phyloP scores from a whole-genome alignment of 352 stramenopile species.

The Nothophytophthora sp. region DNA sequence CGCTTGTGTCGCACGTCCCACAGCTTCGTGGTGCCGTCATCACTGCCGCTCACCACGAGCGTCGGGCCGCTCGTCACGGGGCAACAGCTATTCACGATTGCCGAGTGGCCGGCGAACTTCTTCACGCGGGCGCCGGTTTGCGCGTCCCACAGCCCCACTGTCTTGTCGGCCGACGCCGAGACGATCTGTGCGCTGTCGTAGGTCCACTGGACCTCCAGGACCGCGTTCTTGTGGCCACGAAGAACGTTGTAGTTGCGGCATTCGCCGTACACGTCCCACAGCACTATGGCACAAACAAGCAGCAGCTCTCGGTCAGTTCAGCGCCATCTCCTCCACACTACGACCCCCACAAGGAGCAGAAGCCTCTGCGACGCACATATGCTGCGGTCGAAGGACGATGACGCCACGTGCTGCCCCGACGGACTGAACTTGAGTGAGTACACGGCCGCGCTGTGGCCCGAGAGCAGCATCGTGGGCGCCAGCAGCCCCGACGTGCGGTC shows the following conservation, averaged over 20 bases:
- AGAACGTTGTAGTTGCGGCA: conserved; percentile 95
- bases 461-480: conserved; percentile 80
- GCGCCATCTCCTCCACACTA: no score
- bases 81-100: conserved; percentile 92
- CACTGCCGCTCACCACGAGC: conserved; percentile 88
- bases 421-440: conserved; percentile 85
- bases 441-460: conserved; percentile 70
- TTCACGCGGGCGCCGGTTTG: conserved; percentile 84
- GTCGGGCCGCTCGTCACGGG: conserved; percentile 79
- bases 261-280: conserved; percentile 91
- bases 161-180: conserved; percentile 94
- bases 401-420: conserved; percentile 67
- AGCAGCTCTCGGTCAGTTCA: no score
- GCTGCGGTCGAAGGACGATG: conserved; percentile 68
- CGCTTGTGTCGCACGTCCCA: conserved; percentile 90
- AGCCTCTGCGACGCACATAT: conserved; percentile 41
- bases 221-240: conserved; percentile 95
- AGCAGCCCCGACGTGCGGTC: conserved; percentile 68
- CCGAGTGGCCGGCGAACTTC: conserved; percentile 82
- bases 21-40: conserved; percentile 89
- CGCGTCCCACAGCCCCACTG: conserved; percentile 84
- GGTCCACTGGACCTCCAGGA: conserved; percentile 93
- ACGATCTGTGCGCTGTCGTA: conserved; percentile 88
- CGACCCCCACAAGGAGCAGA: background rate
- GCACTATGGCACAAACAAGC: conserved; percentile 44